A percentile compares a stretch with the other conserved stretches of the same genome.
Evolutionary conservation across 768 basidiomycete genomes (phyloP).

Genomic region (Podaxis sp.): DNA sequence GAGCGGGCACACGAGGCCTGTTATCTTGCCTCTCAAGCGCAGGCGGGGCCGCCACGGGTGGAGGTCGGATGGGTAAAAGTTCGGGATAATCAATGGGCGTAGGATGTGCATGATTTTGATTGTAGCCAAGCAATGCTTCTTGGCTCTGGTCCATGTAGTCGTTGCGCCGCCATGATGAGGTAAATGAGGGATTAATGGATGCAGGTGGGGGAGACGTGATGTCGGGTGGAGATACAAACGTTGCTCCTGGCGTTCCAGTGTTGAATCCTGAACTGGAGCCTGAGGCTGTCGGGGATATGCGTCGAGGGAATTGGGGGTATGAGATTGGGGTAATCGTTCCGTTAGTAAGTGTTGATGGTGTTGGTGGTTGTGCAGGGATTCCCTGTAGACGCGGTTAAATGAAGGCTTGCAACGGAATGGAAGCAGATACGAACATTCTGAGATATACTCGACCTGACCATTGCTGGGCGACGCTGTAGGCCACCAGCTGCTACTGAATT

Average conservation of each 20-base stretch:
- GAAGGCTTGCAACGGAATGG: constrained; percentile 36
- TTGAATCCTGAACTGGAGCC: constrained; percentile 14
- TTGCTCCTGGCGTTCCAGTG: background rate
- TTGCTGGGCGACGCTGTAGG: constrained; percentile 35
- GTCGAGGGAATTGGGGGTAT: constrained; percentile 34
- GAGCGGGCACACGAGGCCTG: constrained; percentile 48
- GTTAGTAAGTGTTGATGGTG: constrained; percentile 36
- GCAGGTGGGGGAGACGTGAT: constrained; percentile 79
- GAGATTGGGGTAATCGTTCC: constrained; percentile 40
- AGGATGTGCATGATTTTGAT: constrained; percentile 24
- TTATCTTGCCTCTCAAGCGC: constrained; percentile 74
- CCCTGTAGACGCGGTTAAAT: background rate
- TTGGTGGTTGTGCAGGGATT: constrained; percentile 23
- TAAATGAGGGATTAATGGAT: constrained; percentile 72
- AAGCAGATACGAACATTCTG: constrained; percentile 34
- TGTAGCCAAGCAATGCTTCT: constrained; percentile 48
- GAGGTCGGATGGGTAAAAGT: constrained; percentile 68
- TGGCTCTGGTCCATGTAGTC: constrained; percentile 82
- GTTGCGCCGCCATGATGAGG: constrained; percentile 64
- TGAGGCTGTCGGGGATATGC: constrained; percentile 27
- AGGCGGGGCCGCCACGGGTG: constrained; percentile 73
- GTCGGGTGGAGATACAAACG: constrained; percentile 36
- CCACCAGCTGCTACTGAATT: constrained; percentile 23
- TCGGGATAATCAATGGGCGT: constrained; percentile 78
- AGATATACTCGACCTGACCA: constrained; percentile 38